A percentile compares a stretch with the other conserved stretches of the same genome.
Conservation (phyloP, 352 stramenopile genomes). For the Phytophthora hybrid region DNA sequence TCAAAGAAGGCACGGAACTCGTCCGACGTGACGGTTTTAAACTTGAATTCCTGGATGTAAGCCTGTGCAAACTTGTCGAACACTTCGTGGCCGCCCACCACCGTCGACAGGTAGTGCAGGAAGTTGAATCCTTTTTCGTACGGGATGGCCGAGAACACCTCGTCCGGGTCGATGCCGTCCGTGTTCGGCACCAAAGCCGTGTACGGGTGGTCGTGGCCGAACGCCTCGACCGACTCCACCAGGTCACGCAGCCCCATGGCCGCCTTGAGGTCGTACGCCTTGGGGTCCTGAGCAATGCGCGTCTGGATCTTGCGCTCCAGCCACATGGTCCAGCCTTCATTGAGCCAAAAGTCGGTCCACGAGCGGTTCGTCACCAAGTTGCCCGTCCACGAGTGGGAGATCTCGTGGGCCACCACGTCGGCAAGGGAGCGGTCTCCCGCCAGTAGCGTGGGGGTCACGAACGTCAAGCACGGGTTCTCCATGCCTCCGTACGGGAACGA, state of each 20-base stretch:
- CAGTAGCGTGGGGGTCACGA: conserved; percentile 97
- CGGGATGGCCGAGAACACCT: conserved; percentile 94
- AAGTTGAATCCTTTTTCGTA: conserved; percentile 97
- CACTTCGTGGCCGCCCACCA: conserved; percentile 55
- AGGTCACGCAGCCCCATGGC: conserved; percentile 55
- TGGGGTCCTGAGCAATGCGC: conserved; percentile 53
- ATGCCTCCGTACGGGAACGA: conserved; percentile 92
- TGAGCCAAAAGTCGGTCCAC: conserved; percentile 98
- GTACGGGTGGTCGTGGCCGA: conserved; percentile 78
- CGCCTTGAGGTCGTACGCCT: conserved; percentile 66
- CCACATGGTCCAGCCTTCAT: conserved; percentile 98
- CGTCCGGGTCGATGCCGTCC: conserved; percentile 95
- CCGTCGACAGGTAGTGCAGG: conserved; percentile 79
- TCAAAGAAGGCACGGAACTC: conserved; percentile 83
- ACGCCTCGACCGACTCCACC: conserved; percentile 52
- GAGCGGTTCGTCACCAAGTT: conserved; percentile 98
- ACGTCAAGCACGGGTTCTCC: conserved; percentile 93
- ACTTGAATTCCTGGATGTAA: conserved; percentile 93
- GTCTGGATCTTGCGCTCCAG: conserved; percentile 98
- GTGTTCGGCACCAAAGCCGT: conserved; percentile 90
- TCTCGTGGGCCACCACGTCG: conserved; percentile 98
- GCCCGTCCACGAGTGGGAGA: conserved; percentile 96
- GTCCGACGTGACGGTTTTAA: conserved; percentile 85
- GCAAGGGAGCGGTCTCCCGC: conserved; percentile 95
- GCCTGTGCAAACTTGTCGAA: conserved; percentile 91